Evolutionary conservation across 176 grass and related monocot genomes (phyloP).

Genomic region (Rhynchospora pubera): DNA sequence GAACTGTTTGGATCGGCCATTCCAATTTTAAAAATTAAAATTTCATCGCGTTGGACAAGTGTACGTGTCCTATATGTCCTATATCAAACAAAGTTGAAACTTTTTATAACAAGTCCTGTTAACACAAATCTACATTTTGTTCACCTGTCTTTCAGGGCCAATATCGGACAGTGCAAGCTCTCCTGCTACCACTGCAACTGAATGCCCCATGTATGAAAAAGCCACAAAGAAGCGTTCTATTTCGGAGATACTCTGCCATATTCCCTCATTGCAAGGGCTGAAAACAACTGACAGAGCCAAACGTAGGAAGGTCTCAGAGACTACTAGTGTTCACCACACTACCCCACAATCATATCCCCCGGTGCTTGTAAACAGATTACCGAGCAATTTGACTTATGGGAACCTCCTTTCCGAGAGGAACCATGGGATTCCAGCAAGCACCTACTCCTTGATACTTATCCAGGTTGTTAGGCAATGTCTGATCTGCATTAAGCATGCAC

Average conservation of each 20-base stretch:
- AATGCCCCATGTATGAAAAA: constrained; percentile 26
- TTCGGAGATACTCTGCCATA: constrained; percentile 47
- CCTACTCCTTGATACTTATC: constrained; percentile 71
- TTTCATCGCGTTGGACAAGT: too few species aligned
- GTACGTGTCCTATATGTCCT: too few species aligned
- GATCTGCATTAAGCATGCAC: constrained; percentile 89
- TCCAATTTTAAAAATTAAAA: too few species aligned
- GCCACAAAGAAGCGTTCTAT: constrained; percentile 52
- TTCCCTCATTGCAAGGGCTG: constrained; percentile 55
- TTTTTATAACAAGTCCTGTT: not conserved
- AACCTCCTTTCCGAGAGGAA: constrained; percentile 60
- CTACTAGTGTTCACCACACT: constrained; percentile 19
- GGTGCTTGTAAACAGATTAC: constrained; percentile 28
- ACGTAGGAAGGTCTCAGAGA: constrained; percentile 53
- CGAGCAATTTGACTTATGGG: constrained; percentile 35
- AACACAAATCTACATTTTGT: not conserved
- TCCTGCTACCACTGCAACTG: constrained; percentile 19
- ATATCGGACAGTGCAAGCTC: constrained; percentile 29
- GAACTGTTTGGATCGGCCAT: too few species aligned
- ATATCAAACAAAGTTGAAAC: not conserved
- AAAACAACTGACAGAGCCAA: constrained; percentile 36
- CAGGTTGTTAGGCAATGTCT: constrained; percentile 82
- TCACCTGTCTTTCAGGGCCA: constrained; percentile 29
- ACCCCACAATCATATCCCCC: constrained; percentile 36
- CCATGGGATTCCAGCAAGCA: constrained; percentile 53